A percentile compares a stretch with the other conserved stretches of the same genome.
These are phyloP conservation scores for Urtica urens DNA, from an alignment of 306 rosid genomes.

Conservation along the genomic window DNA sequence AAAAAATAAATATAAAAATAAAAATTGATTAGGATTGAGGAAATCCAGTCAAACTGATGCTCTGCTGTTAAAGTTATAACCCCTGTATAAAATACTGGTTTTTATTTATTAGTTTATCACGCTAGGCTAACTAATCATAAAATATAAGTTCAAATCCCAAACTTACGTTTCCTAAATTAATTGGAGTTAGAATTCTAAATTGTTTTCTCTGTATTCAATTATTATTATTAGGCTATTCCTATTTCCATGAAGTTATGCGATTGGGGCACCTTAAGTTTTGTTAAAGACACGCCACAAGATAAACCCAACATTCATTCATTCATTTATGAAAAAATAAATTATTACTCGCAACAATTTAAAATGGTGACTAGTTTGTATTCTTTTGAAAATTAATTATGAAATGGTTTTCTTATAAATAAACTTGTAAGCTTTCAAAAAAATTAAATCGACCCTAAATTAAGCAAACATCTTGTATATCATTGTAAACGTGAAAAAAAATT, in stretches of 20 bases:
- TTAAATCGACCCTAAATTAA: too few species aligned
- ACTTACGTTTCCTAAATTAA: conserved; percentile 32
- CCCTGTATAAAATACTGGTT: conserved; percentile 24
- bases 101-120: conserved; percentile 17
- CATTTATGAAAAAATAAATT: too few species aligned
- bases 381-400: too few species aligned
- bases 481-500: too few species aligned
- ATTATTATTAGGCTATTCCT: too few species aligned
- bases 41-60: conserved; percentile 45
- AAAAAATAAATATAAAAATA: conserved; percentile 14
- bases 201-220: conserved; percentile 8
- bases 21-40: conserved; percentile 10
- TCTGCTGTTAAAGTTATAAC: conserved; percentile 38
- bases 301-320: too few species aligned
- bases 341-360: too few species aligned
- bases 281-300: too few species aligned
- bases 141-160: conserved; percentile 20
- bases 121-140: conserved; percentile 9
- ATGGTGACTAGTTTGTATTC: too few species aligned
- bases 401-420: too few species aligned
- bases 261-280: conserved; percentile 8
- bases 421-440: too few species aligned
- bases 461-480: too few species aligned
- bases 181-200: conserved; percentile 13
- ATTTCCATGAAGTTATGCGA: conserved; percentile 10